Base-by-base conservation (phyloP, 306 rosid genomes). In the Quercus mongolica region DNA sequence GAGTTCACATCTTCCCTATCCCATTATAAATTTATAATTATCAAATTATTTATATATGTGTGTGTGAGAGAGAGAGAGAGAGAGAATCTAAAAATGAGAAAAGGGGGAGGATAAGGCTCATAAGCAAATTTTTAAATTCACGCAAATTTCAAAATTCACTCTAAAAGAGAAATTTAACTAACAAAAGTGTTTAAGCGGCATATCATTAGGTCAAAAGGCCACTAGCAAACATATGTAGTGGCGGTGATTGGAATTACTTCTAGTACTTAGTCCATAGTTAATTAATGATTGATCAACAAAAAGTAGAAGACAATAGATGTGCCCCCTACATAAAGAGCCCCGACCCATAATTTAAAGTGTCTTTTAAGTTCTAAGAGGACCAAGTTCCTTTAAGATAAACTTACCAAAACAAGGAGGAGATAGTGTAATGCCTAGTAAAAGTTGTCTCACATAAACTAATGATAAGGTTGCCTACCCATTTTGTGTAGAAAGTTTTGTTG, bases 321-420 rank as follows among this genome's bases (percentile, higher is more conserved):
- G 7, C 31, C 30, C 30, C 18, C 2, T 10, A 59, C 31, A 20
- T 1, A 13, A 64, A 6, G 82, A 80, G 69, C 33, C 74, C 75
- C 51, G 31, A 56, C 56, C 8, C 3, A 49, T 44, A 33, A 11
- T 56, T 49, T 19, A 44, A 49, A 5, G 70, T 61, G 57, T 71
- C 46, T 19, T 52, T 52, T n/a, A 74, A 59, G 58, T 19, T 52
- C 38, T n/a, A 76, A 59, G 58, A 26, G 78, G 71, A 69, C 56
- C 74, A 80, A 49, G 9, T 25, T 38, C 70, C 56, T 76, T 44
- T 28, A 44, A 28, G 80, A 77, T 77, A 77, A 84, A 67, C 49
- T 72, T 80, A 63, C 73, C 79, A 57, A 80, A 80, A 56, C 5
- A 35, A 64, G 74, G 73, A 33, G 28, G 49, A 19, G 33, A 21